phyloP scores from a whole-genome alignment of 495 filamentous ascomycete species.

The Recurvomyces mirabilis region DNA sequence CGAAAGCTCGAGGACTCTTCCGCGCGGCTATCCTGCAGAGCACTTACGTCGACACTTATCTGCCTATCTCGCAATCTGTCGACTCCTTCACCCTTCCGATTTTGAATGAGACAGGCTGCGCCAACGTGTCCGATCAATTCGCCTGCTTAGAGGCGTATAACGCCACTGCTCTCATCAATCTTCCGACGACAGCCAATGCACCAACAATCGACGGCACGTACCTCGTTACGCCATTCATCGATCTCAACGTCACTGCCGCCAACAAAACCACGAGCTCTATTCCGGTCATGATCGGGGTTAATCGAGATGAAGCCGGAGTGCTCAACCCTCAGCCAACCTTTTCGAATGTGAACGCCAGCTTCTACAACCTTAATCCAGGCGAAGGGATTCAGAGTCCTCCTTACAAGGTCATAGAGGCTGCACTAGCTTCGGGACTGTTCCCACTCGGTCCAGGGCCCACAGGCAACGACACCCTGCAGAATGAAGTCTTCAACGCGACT shows the following conservation, averaged over 20 bases:
- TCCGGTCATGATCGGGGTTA: constrained; percentile 17
- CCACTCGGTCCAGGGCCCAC: constrained; percentile 7
- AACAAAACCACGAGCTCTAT: constrained; percentile 8
- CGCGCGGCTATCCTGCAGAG: constrained; percentile 20
- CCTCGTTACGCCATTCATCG: constrained; percentile 9
- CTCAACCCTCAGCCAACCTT: constrained; percentile 9
- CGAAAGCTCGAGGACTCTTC: constrained; percentile 10
- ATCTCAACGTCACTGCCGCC: constrained; percentile 14
- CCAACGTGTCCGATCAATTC: constrained; percentile 9
- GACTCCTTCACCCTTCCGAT: constrained; percentile 8
- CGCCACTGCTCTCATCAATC: constrained; percentile 8
- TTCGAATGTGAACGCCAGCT: constrained; percentile 25
- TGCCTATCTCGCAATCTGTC: constrained; percentile 6
- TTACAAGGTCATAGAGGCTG: background rate
- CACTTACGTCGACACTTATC: constrained; percentile 6
- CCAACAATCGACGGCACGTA: constrained; percentile 18
- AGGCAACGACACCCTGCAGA: constrained; percentile 1
- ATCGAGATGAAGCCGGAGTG: constrained; percentile 19
- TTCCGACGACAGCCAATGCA: constrained; percentile 8
- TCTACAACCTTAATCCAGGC: constrained; percentile 7
- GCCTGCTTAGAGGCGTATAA: constrained; percentile 18
- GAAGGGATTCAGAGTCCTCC: too few relatives aligned
- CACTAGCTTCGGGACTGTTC: constrained; percentile 4
- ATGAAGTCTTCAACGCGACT: constrained; percentile 19
- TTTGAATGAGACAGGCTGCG: constrained; percentile 20